Percentiles rank a stretch among this genome's conserved stretches.
phyloP scores from a whole-genome alignment of 768 basidiomycete species.

The Boletus huronensis region DNA sequence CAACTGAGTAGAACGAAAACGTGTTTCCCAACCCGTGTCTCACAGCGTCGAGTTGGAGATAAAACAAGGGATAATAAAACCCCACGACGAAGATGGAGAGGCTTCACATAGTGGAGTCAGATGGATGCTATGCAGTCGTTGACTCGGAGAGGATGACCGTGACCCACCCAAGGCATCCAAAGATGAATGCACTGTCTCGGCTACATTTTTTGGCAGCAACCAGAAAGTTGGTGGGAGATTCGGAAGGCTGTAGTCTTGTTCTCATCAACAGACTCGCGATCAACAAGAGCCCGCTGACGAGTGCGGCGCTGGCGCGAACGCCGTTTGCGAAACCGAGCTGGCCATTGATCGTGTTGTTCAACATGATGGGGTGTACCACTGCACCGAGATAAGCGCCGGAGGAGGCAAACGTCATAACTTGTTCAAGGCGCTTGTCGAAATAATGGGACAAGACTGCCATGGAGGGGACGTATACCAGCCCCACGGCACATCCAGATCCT shows the following conservation, averaged over 20 bases:
- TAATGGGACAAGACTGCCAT: conserved; percentile 51
- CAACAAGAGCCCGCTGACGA: conserved; percentile 38
- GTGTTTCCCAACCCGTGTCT: conserved; percentile 42
- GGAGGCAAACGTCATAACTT: conserved; percentile 54
- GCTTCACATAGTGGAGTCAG: conserved; percentile 6
- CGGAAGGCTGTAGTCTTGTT: conserved; percentile 37
- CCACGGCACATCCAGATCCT: conserved; percentile 45
- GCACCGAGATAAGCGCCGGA: conserved; percentile 59
- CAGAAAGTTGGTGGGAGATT: conserved; percentile 21
- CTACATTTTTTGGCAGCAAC: conserved; percentile 20
- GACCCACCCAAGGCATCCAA: conserved; percentile 27
- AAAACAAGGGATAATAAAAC: conserved; percentile 56
- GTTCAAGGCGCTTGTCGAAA: conserved; percentile 44
- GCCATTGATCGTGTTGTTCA: conserved; percentile 47
- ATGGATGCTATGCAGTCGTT: background rate
- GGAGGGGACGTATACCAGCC: conserved; percentile 46
- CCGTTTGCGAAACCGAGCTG: conserved; percentile 44
- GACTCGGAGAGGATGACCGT: background rate
- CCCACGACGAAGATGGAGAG: conserved; percentile 36
- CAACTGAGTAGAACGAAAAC: conserved; percentile 60
- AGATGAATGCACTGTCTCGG: conserved; percentile 25
- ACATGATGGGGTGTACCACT: conserved; percentile 57
- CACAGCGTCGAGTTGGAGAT: conserved; percentile 53
- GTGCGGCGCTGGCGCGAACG: conserved; percentile 39
- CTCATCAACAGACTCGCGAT: conserved; percentile 41